A percentile compares a stretch with the other conserved stretches of the same genome.
phyloP scores from a whole-genome alignment of 1,284 basidiomycete genomes.

The Serendipita sp. region DNA sequence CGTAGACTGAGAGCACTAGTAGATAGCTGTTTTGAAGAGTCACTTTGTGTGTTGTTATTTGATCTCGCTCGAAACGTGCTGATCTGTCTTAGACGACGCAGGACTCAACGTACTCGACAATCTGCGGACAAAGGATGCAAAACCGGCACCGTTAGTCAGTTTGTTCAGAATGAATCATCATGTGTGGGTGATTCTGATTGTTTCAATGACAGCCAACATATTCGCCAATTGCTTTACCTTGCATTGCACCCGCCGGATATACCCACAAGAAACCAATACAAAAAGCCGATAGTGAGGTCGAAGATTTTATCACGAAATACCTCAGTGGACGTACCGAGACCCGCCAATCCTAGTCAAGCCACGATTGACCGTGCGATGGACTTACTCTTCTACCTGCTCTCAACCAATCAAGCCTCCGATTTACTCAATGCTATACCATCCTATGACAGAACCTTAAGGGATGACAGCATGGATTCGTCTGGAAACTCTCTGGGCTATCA shows the following conservation, averaged over 20 bases:
- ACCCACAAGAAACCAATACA: not conserved
- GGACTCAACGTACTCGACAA: not conserved
- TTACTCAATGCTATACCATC: not conserved
- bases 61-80: not conserved
- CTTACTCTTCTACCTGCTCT: not conserved
- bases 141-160: not conserved
- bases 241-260: not conserved
- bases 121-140: not conserved
- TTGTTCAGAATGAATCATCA: not conserved
- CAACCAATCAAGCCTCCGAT: not conserved
- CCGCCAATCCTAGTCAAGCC: not conserved
- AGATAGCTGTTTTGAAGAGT: slow-evolving; percentile 5
- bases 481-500: not conserved
- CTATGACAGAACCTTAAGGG: not conserved
- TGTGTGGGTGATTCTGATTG: not conserved
- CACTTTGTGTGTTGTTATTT: not conserved
- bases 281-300: not conserved
- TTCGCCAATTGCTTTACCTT: slow-evolving; percentile 2
- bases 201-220: not conserved
- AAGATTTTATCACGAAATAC: not conserved
- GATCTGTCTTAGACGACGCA: not conserved
- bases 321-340: not conserved
- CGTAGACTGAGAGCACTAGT: not conserved
- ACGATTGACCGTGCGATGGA: not conserved
- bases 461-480: not conserved